These are phyloP conservation scores for Calocera viscosa DNA, from an alignment of 768 basidiomycete species.

Conservation along the genomic window DNA sequence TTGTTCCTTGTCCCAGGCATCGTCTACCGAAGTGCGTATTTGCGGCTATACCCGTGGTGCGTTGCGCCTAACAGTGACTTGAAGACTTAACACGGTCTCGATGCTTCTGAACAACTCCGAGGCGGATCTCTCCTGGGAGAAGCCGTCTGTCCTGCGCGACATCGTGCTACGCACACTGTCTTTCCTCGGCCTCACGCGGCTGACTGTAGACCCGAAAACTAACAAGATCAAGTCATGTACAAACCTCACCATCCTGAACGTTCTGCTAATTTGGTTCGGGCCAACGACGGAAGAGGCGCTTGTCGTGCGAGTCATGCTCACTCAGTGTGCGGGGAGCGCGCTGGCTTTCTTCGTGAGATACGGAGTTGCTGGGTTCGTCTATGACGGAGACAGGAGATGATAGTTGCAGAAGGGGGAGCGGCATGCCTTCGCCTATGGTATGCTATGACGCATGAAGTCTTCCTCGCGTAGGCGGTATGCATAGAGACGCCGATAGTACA, in stretches of 20 bases:
- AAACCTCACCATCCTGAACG: conserved; percentile 86
- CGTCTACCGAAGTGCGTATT: conserved; percentile 66
- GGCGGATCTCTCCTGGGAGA: conserved; percentile 40
- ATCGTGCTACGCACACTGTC: conserved; percentile 49
- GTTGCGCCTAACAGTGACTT: conserved; percentile 8
- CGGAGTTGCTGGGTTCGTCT: conserved; percentile 76
- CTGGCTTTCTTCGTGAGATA: conserved; percentile 81
- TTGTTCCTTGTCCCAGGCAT: conserved; percentile 90
- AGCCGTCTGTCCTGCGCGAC: conserved; percentile 43
- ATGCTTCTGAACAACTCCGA: conserved; percentile 70
- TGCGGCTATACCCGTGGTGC: background rate
- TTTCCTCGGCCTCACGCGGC: conserved; percentile 49
- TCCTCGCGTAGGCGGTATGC: too few species aligned
- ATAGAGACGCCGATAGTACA: background rate
- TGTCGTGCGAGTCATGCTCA: conserved; percentile 54
- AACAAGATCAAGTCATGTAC: conserved; percentile 57
- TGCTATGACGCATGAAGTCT: too few species aligned
- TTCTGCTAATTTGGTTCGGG: conserved; percentile 65
- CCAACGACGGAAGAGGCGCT: conserved; percentile 76
- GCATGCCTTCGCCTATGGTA: too few species aligned
- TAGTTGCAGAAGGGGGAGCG: conserved; percentile 28
- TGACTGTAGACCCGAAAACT: conserved; percentile 43
- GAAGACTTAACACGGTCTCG: conserved; percentile 61
- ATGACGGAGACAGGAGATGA: conserved; percentile 83
- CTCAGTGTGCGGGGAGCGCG: conserved; percentile 68